Evolutionary conservation across 148 eudicot species (phyloP).

Genomic region (Fagopyrum esculentum): DNA sequence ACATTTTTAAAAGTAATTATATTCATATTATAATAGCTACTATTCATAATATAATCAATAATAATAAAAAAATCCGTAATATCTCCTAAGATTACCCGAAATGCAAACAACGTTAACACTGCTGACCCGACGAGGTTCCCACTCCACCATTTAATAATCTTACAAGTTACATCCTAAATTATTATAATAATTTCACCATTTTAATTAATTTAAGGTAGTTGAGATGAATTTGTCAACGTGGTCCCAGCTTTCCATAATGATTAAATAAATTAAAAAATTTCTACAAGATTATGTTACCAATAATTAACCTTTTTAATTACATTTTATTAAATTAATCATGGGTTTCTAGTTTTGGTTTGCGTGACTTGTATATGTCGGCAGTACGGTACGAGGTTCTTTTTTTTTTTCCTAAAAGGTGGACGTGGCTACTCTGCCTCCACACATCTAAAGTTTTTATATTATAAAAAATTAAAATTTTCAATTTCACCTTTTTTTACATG

Average conservation of each 20-base stretch:
- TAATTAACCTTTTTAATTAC: neutral
- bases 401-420: neutral
- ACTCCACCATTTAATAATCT: neutral
- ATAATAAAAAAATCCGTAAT: neutral
- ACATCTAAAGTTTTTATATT: neutral
- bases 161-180: neutral
- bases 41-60: no score
- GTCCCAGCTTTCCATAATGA: neutral
- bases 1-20: no score
- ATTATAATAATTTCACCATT: neutral
- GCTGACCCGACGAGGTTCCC: neutral
- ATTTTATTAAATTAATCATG: neutral
- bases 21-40: no score
- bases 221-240: slow-evolving; percentile 7
- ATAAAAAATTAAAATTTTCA: neutral
- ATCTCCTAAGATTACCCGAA: neutral
- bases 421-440: neutral
- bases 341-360: neutral
- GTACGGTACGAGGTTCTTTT: slow-evolving; percentile 12
- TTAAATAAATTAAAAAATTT: neutral
- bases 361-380: slow-evolving; percentile 10
- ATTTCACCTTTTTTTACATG: neutral
- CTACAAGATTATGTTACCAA: neutral
- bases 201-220: slow-evolving; percentile 11
- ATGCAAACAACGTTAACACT: neutral